phyloP scores from a whole-genome alignment of 2,329 filamentous ascomycete genomes.

The Botrytis medusae region DNA sequence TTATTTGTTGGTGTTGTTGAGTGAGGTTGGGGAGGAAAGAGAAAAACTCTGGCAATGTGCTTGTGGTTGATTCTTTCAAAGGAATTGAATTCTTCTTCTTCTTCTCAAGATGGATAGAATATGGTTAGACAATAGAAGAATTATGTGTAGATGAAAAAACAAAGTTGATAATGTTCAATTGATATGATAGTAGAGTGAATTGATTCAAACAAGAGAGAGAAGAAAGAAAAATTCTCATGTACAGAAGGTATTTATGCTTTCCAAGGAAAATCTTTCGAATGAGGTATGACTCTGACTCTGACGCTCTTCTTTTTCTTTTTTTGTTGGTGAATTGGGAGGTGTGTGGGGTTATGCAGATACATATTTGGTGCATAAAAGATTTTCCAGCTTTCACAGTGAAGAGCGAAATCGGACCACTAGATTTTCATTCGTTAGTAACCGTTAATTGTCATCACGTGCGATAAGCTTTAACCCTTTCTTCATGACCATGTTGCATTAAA shows the following conservation, averaged over 20 bases:
- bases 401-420: conserved; percentile 9
- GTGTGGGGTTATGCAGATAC: conserved; percentile 1
- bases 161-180: not conserved
- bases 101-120: not conserved
- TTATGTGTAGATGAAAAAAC: not conserved
- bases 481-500: not conserved
- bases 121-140: not conserved
- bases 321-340: not conserved
- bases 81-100: conserved; percentile 6
- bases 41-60: not conserved
- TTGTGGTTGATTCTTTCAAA: conserved; percentile 1
- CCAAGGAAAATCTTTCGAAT: conserved; percentile 4
- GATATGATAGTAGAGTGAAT: not conserved
- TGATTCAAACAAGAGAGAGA: not conserved
- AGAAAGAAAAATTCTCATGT: not conserved
- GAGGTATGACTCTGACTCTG: conserved; percentile 14
- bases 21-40: not conserved
- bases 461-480: not conserved
- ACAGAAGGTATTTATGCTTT: conserved; percentile 13
- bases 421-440: conserved; percentile 4
- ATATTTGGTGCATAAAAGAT: not conserved
- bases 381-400: not conserved
- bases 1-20: not conserved
- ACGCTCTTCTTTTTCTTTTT: not conserved
- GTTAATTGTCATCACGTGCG: not conserved